phyloP scores from a whole-genome alignment of 441 rosid species.

The Erodium moschatum region DNA sequence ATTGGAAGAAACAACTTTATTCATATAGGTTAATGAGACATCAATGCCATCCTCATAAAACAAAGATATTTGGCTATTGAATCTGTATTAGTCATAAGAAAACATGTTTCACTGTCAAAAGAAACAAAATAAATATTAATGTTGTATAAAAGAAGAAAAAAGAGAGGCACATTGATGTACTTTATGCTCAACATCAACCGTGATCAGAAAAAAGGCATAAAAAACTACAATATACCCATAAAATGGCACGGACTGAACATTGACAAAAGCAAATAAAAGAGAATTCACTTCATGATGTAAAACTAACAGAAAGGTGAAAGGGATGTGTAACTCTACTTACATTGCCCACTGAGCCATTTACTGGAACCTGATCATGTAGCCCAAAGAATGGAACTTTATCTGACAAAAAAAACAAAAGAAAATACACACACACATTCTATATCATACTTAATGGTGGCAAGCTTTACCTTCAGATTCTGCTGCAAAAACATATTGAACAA shows the following conservation, averaged over 20 bases:
- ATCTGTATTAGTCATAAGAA: neutral
- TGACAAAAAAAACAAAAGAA: slow-evolving; percentile 26
- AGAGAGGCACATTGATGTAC: neutral
- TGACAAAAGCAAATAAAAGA: neutral
- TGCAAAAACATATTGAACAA: neutral
- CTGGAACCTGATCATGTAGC: slow-evolving; percentile 37
- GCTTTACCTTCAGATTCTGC: slow-evolving; percentile 12
- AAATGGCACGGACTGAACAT: neutral
- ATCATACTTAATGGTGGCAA: slow-evolving; percentile 7
- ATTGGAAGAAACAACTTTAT: neutral
- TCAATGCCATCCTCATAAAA: neutral
- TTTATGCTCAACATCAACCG: neutral
- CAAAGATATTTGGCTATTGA: neutral
- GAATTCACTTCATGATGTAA: neutral
- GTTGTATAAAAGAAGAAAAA: neutral
- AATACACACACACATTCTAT: neutral
- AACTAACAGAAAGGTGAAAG: neutral
- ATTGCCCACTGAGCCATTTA: slow-evolving; percentile 30
- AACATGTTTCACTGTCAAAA: neutral
- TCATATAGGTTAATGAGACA: neutral
- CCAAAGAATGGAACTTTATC: slow-evolving; percentile 39
- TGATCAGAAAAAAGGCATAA: neutral
- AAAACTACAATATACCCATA: neutral
- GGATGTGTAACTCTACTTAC: slow-evolving; percentile 35
- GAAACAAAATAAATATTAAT: neutral